Conservation (phyloP, 345 rosid species). For the Salix brachista region DNA sequence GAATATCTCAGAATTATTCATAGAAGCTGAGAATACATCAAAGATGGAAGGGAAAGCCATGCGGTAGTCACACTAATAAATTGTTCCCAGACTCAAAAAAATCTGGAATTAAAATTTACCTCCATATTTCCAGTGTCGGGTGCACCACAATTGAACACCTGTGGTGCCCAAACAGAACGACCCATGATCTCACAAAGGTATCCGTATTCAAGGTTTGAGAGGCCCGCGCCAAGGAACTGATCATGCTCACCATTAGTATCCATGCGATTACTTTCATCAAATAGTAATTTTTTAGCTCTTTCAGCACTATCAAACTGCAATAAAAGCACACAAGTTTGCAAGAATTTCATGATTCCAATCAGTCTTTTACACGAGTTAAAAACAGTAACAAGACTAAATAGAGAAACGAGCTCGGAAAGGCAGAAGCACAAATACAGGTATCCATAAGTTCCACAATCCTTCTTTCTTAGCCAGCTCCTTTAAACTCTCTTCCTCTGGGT, state of each 20-base stretch:
- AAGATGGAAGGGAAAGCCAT: neutral
- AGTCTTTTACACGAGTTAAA: neutral
- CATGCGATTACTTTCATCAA: constrained; percentile 31
- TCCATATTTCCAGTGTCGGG: constrained; percentile 99
- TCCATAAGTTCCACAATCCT: constrained; percentile 88
- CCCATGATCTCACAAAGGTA: constrained; percentile 99
- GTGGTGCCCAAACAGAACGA: constrained; percentile 93
- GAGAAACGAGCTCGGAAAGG: neutral
- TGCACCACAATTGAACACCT: constrained; percentile 91
- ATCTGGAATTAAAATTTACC: constrained; percentile 40
- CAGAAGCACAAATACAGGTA: constrained; percentile 49
- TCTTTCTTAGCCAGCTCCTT: constrained; percentile 85
- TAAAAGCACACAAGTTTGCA: constrained; percentile 15
- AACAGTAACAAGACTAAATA: neutral
- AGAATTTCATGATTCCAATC: constrained; percentile 2
- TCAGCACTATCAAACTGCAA: constrained; percentile 85
- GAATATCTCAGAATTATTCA: neutral
- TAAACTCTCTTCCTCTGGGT: constrained; percentile 87
- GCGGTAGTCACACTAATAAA: neutral
- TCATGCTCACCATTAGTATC: constrained; percentile 26
- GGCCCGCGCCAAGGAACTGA: constrained; percentile 78
- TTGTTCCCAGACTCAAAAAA: neutral
- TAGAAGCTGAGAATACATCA: neutral
- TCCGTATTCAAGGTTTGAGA: constrained; percentile 93
- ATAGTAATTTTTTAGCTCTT: constrained; percentile 66